A percentile compares a stretch with the other conserved stretches of the same genome.
Conservation (phyloP, 192 early-diverging fungal genomes). For the Dimargaris verticillata region DNA sequence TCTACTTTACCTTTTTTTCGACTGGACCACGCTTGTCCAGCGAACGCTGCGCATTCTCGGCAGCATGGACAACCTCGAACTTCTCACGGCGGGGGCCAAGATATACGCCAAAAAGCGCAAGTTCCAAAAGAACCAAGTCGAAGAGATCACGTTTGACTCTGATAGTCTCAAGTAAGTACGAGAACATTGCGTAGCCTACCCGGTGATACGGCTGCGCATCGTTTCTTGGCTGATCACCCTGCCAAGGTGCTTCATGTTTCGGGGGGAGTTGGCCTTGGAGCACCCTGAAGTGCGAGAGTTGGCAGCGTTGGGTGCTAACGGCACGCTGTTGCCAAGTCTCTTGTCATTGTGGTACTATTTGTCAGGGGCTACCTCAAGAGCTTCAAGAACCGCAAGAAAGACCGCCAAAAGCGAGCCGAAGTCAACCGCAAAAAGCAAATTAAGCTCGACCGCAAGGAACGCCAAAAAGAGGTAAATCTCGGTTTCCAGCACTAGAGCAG, state of each 20-base stretch:
- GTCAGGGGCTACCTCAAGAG: slow-evolving; percentile 51
- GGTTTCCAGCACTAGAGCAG: no score
- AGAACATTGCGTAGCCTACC: not conserved
- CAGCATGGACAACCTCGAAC: slow-evolving; percentile 32
- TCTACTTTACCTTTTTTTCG: no score
- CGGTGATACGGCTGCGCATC: not conserved
- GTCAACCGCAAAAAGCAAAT: slow-evolving; percentile 21
- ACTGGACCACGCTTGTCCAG: no score
- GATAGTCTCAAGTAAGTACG: slow-evolving; percentile 35
- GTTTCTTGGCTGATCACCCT: no score
- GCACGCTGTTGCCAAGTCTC: no score
- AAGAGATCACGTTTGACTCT: slow-evolving; percentile 45
- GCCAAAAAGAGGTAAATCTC: no score
- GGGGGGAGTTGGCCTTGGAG: no score
- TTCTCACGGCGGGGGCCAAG: slow-evolving; percentile 38
- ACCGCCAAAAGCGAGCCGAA: slow-evolving; percentile 42
- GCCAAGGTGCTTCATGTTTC: no score
- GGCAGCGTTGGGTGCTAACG: no score
- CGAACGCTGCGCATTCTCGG: not conserved
- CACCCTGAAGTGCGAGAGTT: no score
- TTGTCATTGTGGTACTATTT: not conserved
- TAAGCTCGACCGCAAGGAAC: not conserved
- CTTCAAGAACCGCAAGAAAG: slow-evolving; percentile 61
- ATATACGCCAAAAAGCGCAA: slow-evolving; percentile 56
- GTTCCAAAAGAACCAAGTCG: slow-evolving; percentile 38